Conservation (phyloP, 495 filamentous ascomycete species). For the Bombardia bombarda region DNA sequence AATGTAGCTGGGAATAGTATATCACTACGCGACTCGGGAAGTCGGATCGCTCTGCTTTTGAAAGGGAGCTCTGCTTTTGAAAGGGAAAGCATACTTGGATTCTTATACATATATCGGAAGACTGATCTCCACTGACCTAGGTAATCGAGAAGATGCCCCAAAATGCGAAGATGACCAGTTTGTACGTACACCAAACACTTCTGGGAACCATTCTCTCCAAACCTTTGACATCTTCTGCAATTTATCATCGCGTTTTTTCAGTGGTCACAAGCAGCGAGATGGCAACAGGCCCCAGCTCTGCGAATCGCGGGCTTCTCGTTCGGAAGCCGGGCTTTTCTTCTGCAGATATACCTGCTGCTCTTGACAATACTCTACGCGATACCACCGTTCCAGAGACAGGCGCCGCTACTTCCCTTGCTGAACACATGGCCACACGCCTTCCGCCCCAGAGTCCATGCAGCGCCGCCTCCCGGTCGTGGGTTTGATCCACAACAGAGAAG, state of each 20-base stretch:
- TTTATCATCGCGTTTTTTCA: neutral
- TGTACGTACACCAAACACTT: neutral
- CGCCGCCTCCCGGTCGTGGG: slow-evolving; percentile 6
- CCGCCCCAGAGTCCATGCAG: slow-evolving; percentile 7
- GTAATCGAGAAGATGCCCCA: no score
- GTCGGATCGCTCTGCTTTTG: no score
- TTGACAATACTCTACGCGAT: no score
- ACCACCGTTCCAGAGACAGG: neutral
- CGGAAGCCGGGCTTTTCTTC: neutral
- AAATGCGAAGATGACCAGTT: neutral
- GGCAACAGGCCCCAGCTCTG: neutral
- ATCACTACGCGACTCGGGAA: no score
- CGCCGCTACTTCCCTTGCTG: no score
- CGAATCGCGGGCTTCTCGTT: neutral
- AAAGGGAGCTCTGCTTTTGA: no score
- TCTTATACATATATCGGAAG: no score
- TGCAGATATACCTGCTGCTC: no score
- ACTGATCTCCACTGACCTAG: no score
- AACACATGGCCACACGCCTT: slow-evolving; percentile 1
- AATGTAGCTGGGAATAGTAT: no score
- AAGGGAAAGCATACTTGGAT: no score
- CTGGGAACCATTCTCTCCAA: neutral
- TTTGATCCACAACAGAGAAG: slow-evolving; percentile 5
- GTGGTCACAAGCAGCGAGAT: neutral
- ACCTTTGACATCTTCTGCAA: neutral